Evolutionary conservation across 2,329 filamentous ascomycete species (phyloP).

Genomic region (Anthostomella pinea): DNA sequence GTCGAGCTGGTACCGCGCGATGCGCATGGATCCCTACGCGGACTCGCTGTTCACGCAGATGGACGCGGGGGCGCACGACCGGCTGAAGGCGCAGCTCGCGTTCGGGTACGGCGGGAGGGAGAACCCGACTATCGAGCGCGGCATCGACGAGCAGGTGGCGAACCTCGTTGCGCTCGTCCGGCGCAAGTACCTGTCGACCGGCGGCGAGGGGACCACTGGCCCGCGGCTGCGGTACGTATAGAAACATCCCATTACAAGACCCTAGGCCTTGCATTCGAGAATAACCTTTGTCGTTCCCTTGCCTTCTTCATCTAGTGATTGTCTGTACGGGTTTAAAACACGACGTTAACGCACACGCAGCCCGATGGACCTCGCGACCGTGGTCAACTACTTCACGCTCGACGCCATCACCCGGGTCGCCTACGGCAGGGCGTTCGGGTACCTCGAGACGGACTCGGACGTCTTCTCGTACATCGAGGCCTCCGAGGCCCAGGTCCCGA

Average conservation of each 20-base stretch:
- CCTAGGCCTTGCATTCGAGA: no score
- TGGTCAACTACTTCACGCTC: slow-evolving; percentile 19
- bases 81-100: slow-evolving; percentile 21
- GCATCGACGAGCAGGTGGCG: slow-evolving; percentile 16
- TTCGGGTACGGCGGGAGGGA: slow-evolving; percentile 21
- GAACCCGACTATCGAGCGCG: slow-evolving; percentile 17
- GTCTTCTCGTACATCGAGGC: slow-evolving; percentile 20
- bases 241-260: no score
- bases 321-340: no score
- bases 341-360: no score
- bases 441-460: slow-evolving; percentile 22
- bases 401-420: slow-evolving; percentile 27
- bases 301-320: no score
- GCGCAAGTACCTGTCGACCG: slow-evolving; percentile 18
- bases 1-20: slow-evolving; percentile 15
- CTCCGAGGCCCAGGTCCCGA: slow-evolving; percentile 10
- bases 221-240: no score
- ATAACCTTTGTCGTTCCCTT: no score
- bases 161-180: slow-evolving; percentile 18
- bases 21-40: slow-evolving; percentile 30
- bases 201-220: no score
- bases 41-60: slow-evolving; percentile 50
- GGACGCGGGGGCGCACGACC: slow-evolving; percentile 42
- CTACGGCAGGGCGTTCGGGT: slow-evolving; percentile 28
- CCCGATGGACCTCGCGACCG: slow-evolving; percentile 14